phyloP scores from a whole-genome alignment of 148 eudicot genomes.

The Drosera capensis region DNA sequence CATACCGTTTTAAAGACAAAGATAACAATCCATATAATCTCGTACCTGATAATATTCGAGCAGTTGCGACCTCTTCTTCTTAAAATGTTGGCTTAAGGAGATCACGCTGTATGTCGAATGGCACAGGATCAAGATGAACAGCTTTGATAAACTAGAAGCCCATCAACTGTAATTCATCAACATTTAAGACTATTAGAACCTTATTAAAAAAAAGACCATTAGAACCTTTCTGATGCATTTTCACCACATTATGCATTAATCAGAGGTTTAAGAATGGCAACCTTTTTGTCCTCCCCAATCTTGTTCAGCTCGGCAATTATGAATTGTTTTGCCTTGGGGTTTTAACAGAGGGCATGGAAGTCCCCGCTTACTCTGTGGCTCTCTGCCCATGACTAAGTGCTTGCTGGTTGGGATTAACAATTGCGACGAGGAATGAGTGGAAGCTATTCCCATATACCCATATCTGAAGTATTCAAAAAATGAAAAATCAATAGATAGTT shows the following conservation, averaged over 20 bases:
- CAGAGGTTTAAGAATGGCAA: too few relatives aligned
- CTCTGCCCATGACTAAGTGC: slow-evolving; percentile 56
- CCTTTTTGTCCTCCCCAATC: slow-evolving; percentile 75
- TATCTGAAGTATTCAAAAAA: slow-evolving; percentile 24
- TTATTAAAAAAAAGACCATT: too few relatives aligned
- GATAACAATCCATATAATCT: neutral
- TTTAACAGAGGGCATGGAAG: slow-evolving; percentile 46
- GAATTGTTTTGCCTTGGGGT: slow-evolving; percentile 54
- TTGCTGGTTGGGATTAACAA: slow-evolving; percentile 48
- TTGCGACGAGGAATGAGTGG: slow-evolving; percentile 60
- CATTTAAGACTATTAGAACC: slow-evolving; percentile 6
- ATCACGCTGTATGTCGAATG: slow-evolving; percentile 72
- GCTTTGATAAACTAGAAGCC: slow-evolving; percentile 71
- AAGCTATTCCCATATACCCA: slow-evolving; percentile 85
- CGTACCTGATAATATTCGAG: neutral
- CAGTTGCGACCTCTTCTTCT: slow-evolving; percentile 37
- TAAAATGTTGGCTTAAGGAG: slow-evolving; percentile 74
- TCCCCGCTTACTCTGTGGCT: slow-evolving; percentile 44
- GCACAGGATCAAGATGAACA: slow-evolving; percentile 61
- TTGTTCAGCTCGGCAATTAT: slow-evolving; percentile 47
- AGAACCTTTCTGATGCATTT: too few relatives aligned
- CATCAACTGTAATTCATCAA: slow-evolving; percentile 81
- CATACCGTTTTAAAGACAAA: neutral
- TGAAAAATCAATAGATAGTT: neutral
- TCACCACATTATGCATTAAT: too few relatives aligned